A percentile compares a stretch with the other conserved stretches of the same genome.
Conservation (phyloP, 768 basidiomycete genomes). For the Gloeopeniophorella convolvens region DNA sequence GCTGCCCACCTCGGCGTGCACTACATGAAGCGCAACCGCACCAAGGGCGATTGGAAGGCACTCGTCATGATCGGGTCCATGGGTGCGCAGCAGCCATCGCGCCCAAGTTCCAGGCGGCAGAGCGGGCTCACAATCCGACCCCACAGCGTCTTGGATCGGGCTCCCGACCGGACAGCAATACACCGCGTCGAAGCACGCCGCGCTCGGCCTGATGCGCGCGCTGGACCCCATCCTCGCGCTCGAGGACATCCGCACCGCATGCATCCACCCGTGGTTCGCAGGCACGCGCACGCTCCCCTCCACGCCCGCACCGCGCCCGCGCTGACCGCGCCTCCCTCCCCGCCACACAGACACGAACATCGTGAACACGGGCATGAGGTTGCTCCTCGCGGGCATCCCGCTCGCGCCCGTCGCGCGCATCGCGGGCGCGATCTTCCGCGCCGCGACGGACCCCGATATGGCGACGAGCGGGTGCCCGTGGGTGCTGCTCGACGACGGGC, state of each 20-base stretch:
- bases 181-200: constrained; percentile 46
- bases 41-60: constrained; percentile 39
- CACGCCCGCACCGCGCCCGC: too few relatives aligned
- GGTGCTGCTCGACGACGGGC: constrained; percentile 44
- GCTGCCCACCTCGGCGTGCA: constrained; percentile 45
- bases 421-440: constrained; percentile 46
- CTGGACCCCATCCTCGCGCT: constrained; percentile 32
- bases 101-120: not conserved
- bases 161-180: constrained; percentile 42
- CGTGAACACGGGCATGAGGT: constrained; percentile 32
- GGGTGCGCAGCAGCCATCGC: constrained; percentile 28
- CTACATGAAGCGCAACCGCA: constrained; percentile 37
- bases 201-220: constrained; percentile 48
- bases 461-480: constrained; percentile 42
- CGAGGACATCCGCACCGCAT: constrained; percentile 38
- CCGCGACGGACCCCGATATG: constrained; percentile 40
- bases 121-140: not conserved
- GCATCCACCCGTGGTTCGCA: constrained; percentile 50
- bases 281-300: too few relatives aligned
- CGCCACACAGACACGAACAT: constrained; percentile 40
- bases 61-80: constrained; percentile 51
- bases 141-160: constrained; percentile 43
- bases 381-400: constrained; percentile 45
- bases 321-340: not conserved
- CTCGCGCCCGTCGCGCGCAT: constrained; percentile 41